Evolutionary conservation across 306 rosid species (phyloP).

Genomic region (Hylodesmum podocarpum): DNA sequence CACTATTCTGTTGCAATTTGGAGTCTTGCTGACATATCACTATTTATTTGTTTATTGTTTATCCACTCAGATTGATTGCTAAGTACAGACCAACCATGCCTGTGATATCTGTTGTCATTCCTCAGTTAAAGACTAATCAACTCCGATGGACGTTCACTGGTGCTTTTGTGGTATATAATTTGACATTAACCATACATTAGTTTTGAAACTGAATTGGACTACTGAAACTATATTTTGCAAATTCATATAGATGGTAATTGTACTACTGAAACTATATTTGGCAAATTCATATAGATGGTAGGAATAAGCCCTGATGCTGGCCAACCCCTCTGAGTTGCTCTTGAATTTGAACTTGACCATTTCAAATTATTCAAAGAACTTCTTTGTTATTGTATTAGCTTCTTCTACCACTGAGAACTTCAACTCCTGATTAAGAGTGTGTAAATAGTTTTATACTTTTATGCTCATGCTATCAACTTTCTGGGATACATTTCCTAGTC

Average conservation of each 20-base stretch:
- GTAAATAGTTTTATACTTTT: background rate
- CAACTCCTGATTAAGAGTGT: background rate
- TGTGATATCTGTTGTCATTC: constrained; percentile 80
- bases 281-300: background rate
- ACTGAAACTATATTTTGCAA: background rate
- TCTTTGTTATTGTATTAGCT: background rate
- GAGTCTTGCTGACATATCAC: background rate
- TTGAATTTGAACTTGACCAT: background rate
- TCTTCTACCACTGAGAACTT: background rate
- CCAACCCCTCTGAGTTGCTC: background rate
- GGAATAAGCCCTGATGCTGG: background rate
- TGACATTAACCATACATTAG: background rate
- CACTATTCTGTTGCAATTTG: background rate
- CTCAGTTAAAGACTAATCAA: constrained; percentile 80
- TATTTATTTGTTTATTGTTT: background rate
- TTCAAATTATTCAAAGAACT: background rate
- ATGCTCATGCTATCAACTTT: background rate
- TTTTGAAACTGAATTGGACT: background rate
- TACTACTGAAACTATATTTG: too few relatives aligned
- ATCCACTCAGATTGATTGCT: constrained; percentile 67
- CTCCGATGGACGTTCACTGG: constrained; percentile 87
- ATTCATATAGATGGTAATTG: background rate
- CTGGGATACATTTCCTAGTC: background rate
- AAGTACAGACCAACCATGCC: constrained; percentile 95
- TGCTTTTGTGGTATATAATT: constrained; percentile 75